Base-by-base conservation (phyloP, 2,329 filamentous ascomycete species). In the Aphanocladium album region DNA sequence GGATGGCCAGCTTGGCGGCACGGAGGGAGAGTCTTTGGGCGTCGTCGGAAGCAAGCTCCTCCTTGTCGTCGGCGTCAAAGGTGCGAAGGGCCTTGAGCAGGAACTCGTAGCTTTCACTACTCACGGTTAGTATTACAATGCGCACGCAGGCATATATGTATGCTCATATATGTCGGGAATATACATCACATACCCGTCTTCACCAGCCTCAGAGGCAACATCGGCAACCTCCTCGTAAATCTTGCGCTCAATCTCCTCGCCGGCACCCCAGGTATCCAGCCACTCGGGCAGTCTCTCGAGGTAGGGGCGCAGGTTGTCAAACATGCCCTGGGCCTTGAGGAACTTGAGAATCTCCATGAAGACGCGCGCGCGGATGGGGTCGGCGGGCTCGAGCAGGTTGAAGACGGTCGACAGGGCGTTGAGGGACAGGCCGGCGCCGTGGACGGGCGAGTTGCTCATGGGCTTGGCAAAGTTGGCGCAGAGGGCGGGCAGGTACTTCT, bases 321-420 rank as follows among this genome's bases (percentile, higher is more conserved):
- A 99, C 75, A 91, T 85, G 71, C 84, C 81, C 69, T 89, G 83
- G 61, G 80, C 76, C 73, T 89, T 89, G 74, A 97, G 86, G 69
- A 97, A 90, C 68, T 88, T 88, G 65, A 98, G 79, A 68, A 97
- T 92, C 70, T 92, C 87, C 74, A 95, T 83, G 71, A 99, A 90
- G 62, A 99, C 91, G 73, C 96, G 89, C 77, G 89, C 96, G 63
- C 95, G 88, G 72, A 90, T 84, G 60, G 91, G 88, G 72, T 92
- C 89, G 70, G 87, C 81, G 63, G 87, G 79, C 67, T 87, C 79
- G 67, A 98, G 84, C 66, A 96, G 89, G 83, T 99, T 99, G 88
- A 98, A 99, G 72, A 99, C 87, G 69, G 93, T 97, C 72, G 91
- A 92, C 68, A 99, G 85, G 68, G 95, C 89, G 67, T 91, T 92